Evolutionary conservation across 1,284 basidiomycete species (phyloP), one percentile per base, ranked within the genome.

Genomic region (Inonotus hispidus): DNA sequence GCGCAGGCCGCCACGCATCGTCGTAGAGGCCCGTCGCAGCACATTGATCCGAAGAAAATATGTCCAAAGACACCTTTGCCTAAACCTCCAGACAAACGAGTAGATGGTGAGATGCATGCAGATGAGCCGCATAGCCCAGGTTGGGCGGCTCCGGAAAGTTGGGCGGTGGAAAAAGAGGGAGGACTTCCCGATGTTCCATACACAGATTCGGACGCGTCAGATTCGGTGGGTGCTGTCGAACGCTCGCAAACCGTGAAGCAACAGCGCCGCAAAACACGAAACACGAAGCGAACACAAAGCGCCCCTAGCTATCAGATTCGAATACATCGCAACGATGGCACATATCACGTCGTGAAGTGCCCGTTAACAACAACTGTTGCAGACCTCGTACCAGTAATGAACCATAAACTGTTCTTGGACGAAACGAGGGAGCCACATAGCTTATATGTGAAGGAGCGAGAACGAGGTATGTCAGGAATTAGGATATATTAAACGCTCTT

Each of bases 361-460:
- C 78, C 81, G 10, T 75, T 90, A 35, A 74, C 78, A 25, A 84
- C 87, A 19, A 92, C 87, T 0, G 90, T 93, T 3, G 80, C 81
- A 4, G 84, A 90, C 55, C 74, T 96, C 59, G 84, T 82, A 10
- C 80, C 81, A 2, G 77, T 77, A 53, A 77, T 95, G 55, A 83
- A 85, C 35, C 75, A 79, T 63, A 90, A 87, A 70, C 66, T 87
- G 59, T 68, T 81, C 19, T 65, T 74, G 53, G 78, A 78, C 32
- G 74, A 77, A 32, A 77, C 80, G 6, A 71, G 77, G 61, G 85
- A 87, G 62, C 81, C 80, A 11, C 88, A 93, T 76, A 82, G 85
- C 66, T 69, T 96, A 46, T 93, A 93, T 76, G 73, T 96, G 59
- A 88, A 89, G 68, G 92, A 95, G 71, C 80, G 88, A 21, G 90